Base-by-base conservation (phyloP, 2,329 filamentous ascomycete genomes). In the Calonectria hawksworthii region DNA sequence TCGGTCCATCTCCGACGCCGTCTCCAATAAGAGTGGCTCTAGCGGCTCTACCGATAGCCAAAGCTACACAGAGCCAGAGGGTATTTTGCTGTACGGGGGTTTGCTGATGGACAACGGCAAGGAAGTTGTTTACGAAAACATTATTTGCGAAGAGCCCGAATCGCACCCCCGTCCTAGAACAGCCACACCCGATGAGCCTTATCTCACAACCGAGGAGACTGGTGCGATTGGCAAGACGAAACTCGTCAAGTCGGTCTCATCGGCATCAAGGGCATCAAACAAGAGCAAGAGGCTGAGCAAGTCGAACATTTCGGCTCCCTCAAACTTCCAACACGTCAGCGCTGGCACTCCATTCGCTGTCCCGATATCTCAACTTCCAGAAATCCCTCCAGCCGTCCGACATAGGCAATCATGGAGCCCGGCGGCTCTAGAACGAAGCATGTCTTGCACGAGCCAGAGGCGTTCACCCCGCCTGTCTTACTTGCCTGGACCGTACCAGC, bases 51-150 rank as follows among this genome's bases (percentile, higher is more conserved):
- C 56, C 16, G 36, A 63, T 18, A 63, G 56, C 23, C 32, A 26
- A 23, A 63, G 23, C 56, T 41, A 38, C n/a, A 28, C 56, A 4
- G 56, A 63, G 11, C 56, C 56, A 7, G 56, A 41, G 7, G 56
- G 56, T 7, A 63, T 63, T 9, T 36, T 63, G 23, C 56, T 63
- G 8, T 63, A 63, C 23, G 56, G 38, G 9, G 56, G 56, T 3
- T 28, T 63, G 56, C 36, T 63, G 14, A 63, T 63, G 56, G 56
- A 63, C 23, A 63, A 63, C 8, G 56, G 56, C 34, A 63, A 63
- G 18, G 56, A 63, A 11, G 36, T 63, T n/a, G 38, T 63, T 2
- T 63, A 63, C 38, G 56, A 63, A 41, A 63, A 63, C 23, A 30
- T 63, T 14, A 63, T 63, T 14, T 63, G 56, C 56, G 56, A 63